Evolutionary conservation across 306 rosid species (phyloP), one percentile per base, ranked within the genome.

Genomic region (Phaseolus lunatus): DNA sequence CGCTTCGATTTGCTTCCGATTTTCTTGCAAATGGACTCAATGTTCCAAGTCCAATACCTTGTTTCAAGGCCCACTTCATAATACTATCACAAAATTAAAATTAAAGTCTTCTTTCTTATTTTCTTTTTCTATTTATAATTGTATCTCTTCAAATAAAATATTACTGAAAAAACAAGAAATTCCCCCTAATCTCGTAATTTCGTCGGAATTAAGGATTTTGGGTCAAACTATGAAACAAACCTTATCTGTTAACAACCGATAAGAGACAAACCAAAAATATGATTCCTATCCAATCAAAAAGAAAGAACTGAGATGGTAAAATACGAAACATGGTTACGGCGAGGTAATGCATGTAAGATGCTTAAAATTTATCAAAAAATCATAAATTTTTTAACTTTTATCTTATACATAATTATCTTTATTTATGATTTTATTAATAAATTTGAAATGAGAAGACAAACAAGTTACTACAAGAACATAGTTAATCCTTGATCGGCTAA

Each of bases 11-110:
- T 49, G 50, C 24, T 48, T 5, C 13, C 24, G 24, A 7, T 7
- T 37, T 33, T 41, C 22, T 75, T 20, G 14, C 31, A 27, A 29
- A 33, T 76, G 70, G 84, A 39, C 78, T 71, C 15, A 5, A 19
- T 8, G 15, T 19, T 49, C 15, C 3, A n/a, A 37, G 26, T 70
- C 73, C 72, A 70, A 23, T 24, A 7, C 20, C 3, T 52, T 50
- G 3, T 59, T 33, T 56, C 69, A 45, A 35, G 73, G 83, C 78
- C 83, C 78, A 65, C 9, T 65, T 35, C 65, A 20, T 9, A 58
- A 26, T 43, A 11, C 27, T 64, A 18, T 9, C 7, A 61, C 5
- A 35, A 64, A 64, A 57, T 0, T 13, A 24, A 7, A 57, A 7
- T 23, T 7, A 57, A 57, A 57, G 13, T 31, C 29, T 24, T 57